Conservation (phyloP, 768 basidiomycete genomes). For the Coprinopsis strossmayeri region DNA sequence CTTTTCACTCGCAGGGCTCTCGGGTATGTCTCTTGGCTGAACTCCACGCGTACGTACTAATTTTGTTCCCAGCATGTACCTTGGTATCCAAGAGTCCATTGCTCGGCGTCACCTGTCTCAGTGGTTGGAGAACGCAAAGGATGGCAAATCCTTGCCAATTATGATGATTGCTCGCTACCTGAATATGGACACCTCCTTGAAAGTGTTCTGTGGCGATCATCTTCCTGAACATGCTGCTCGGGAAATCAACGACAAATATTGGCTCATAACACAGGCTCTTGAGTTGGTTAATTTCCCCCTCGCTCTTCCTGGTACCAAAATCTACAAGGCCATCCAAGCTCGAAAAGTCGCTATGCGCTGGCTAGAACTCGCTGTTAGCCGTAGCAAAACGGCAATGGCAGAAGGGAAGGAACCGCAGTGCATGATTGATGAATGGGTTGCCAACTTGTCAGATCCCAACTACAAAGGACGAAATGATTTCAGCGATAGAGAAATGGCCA, state of each 20-base stretch:
- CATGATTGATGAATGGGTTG: slow-evolving; percentile 91
- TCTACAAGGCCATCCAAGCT: slow-evolving; percentile 88
- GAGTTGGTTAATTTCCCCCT: slow-evolving; percentile 99
- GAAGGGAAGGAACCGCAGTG: slow-evolving; percentile 76
- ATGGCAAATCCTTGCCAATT: slow-evolving; percentile 48
- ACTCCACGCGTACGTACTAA: slow-evolving; percentile 1
- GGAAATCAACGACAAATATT: slow-evolving; percentile 91
- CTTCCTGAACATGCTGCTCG: slow-evolving; percentile 71
- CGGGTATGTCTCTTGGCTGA: slow-evolving; percentile 44
- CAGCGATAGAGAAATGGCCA: slow-evolving; percentile 91
- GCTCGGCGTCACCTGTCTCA: slow-evolving; percentile 65
- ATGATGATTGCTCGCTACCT: slow-evolving; percentile 91
- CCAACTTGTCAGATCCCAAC: slow-evolving; percentile 54
- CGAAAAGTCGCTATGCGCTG: slow-evolving; percentile 80
- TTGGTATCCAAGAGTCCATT: slow-evolving; percentile 76
- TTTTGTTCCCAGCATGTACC: slow-evolving; percentile 57
- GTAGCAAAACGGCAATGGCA: slow-evolving; percentile 79
- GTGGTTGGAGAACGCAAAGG: slow-evolving; percentile 63
- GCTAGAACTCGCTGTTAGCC: slow-evolving; percentile 72
- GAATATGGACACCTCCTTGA: slow-evolving; percentile 96
- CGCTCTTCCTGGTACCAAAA: slow-evolving; percentile 91
- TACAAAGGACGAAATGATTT: slow-evolving; percentile 83
- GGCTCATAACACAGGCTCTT: slow-evolving; percentile 90
- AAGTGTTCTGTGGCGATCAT: slow-evolving; percentile 91
- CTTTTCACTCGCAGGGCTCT: slow-evolving; percentile 95